These are phyloP conservation scores for Coffea canephora DNA, from an alignment of 257 asterid genomes.

Conservation along the genomic window DNA sequence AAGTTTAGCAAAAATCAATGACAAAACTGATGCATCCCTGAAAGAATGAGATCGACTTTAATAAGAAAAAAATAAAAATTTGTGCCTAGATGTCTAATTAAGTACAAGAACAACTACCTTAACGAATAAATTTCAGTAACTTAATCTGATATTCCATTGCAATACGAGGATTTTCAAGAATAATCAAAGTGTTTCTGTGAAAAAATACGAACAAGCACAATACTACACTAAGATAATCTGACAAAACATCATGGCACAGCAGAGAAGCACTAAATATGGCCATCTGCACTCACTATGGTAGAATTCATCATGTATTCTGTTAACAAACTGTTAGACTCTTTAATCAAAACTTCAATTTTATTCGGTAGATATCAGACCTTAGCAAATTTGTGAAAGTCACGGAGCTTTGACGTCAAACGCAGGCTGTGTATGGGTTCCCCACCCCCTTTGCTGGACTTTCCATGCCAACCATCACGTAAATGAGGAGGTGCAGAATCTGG, in stretches of 20 bases:
- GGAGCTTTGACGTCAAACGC: constrained; percentile 85
- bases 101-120: neutral
- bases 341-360: neutral
- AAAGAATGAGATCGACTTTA: too few relatives aligned
- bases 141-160: neutral
- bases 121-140: neutral
- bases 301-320: neutral
- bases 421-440: constrained; percentile 77
- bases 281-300: neutral
- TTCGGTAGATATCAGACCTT: constrained; percentile 52
- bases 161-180: neutral
- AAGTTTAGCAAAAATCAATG: neutral
- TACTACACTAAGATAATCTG: neutral
- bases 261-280: neutral
- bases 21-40: neutral
- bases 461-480: constrained; percentile 73
- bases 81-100: neutral
- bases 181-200: neutral
- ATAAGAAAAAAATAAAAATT: neutral
- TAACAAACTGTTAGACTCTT: neutral
- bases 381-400: constrained; percentile 86
- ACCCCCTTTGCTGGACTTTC: constrained; percentile 56
- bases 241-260: neutral
- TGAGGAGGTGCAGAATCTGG: constrained; percentile 63
- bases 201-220: neutral